Evolutionary conservation across 208 protist species (phyloP).

Genomic region (Porcisia hertigi): DNA sequence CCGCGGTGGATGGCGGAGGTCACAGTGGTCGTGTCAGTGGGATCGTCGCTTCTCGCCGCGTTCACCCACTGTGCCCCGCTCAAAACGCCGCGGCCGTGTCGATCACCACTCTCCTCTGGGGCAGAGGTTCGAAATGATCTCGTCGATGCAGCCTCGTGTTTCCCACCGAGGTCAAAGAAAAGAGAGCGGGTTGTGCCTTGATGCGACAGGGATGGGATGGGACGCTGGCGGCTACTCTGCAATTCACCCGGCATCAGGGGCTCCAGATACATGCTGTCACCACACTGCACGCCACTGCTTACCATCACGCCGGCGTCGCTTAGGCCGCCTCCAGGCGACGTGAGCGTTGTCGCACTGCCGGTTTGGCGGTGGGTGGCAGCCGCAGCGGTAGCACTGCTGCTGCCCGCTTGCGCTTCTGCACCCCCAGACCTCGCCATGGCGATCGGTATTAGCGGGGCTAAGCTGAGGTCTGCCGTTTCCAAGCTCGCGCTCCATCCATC

Average conservation of each 20-base stretch:
- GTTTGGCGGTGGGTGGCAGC: conserved; percentile 3
- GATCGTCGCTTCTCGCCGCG: neutral
- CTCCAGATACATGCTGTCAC: conserved; percentile 16
- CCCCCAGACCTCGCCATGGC: neutral
- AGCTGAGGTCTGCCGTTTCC: conserved; percentile 21
- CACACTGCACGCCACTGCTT: conserved; percentile 10
- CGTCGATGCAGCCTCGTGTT: neutral
- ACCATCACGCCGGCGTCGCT: neutral
- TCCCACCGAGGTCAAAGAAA: neutral
- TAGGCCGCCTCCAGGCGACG: neutral
- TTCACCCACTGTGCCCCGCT: neutral
- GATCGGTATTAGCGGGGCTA: conserved; percentile 13
- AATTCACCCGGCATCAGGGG: neutral
- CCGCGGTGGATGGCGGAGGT: conserved; percentile 3
- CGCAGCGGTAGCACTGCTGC: neutral
- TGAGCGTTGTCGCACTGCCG: neutral
- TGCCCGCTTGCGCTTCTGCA: neutral
- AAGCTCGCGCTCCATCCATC: conserved; percentile 42
- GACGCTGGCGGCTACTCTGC: conserved; percentile 12
- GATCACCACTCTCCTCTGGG: neutral
- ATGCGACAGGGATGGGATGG: conserved; percentile 14
- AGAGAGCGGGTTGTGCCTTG: neutral
- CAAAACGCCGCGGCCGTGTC: neutral
- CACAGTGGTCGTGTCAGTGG: neutral
- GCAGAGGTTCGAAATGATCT: neutral